Conservation (phyloP, 2,329 filamentous ascomycete species). For the Verticillium longisporum region DNA sequence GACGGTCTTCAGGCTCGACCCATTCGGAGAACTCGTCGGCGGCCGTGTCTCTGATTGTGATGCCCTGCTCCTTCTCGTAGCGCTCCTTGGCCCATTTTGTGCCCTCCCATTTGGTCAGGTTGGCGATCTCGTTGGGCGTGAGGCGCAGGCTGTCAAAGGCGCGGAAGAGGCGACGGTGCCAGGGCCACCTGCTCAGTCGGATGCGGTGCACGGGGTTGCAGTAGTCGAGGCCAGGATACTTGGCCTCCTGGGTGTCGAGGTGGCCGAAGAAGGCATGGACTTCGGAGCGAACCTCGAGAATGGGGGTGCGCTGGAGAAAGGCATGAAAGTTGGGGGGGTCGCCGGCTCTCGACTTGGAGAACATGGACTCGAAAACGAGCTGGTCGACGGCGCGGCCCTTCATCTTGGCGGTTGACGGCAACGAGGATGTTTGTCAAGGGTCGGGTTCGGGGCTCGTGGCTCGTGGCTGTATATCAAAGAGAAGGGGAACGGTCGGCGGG, state of each 20-base stretch:
- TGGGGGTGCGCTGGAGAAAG: constrained; percentile 63
- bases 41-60: constrained; percentile 64
- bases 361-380: constrained; percentile 69
- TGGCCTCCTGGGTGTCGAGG: constrained; percentile 71
- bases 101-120: constrained; percentile 75
- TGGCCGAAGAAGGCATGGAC: constrained; percentile 74
- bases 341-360: constrained; percentile 57
- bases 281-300: constrained; percentile 72
- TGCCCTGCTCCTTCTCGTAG: constrained; percentile 68
- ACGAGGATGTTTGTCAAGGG: background rate
- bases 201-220: constrained; percentile 65
- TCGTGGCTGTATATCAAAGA: background rate
- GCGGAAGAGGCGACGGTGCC: constrained; percentile 69
- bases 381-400: constrained; percentile 64
- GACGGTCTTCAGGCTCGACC: constrained; percentile 35
- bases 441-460: background rate
- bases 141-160: constrained; percentile 66
- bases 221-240: constrained; percentile 78
- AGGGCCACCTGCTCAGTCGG: constrained; percentile 69
- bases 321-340: constrained; percentile 67
- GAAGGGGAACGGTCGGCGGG: background rate
- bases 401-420: constrained; percentile 41
- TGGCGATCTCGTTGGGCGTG: constrained; percentile 62
- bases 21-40: constrained; percentile 60
- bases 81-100: constrained; percentile 78